Conservation (phyloP, 2,329 filamentous ascomycete genomes). For the Stagonosporopsis tanaceti region DNA sequence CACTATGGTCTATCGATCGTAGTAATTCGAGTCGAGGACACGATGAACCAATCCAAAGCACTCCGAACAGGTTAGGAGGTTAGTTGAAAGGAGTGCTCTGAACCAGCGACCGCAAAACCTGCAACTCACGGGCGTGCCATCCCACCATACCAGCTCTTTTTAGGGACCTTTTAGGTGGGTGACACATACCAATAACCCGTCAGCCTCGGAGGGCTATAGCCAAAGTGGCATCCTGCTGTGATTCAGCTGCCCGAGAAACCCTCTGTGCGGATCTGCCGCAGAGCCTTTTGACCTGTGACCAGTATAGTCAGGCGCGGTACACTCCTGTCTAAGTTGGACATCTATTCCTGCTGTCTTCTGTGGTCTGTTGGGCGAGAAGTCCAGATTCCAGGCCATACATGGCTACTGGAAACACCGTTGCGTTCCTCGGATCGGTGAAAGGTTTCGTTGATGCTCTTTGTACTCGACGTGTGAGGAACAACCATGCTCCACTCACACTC, state of each 20-base stretch:
- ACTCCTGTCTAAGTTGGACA: background rate
- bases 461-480: background rate
- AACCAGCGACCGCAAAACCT: conserved; percentile 2
- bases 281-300: background rate
- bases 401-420: background rate
- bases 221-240: conserved; percentile 4
- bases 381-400: background rate
- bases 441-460: background rate
- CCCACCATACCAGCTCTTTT: conserved; percentile 20
- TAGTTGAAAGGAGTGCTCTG: conserved; percentile 10
- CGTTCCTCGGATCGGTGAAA: background rate
- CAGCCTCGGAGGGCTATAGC: background rate
- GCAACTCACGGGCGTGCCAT: conserved; percentile 22
- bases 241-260: conserved; percentile 1
- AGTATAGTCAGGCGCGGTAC: background rate
- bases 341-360: background rate
- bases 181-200: conserved; percentile 23
- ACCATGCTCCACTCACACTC: background rate
- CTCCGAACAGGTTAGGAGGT: conserved; percentile 14
- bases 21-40: conserved; percentile 14
- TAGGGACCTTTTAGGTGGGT: conserved; percentile 13
- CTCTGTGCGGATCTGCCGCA: background rate
- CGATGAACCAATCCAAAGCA: conserved; percentile 6
- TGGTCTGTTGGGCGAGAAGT: background rate
- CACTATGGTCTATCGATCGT: conserved; percentile 11